A percentile compares a stretch with the other conserved stretches of the same genome.
phyloP scores from a whole-genome alignment of 768 basidiomycete species.

The Suillus variegatus region DNA sequence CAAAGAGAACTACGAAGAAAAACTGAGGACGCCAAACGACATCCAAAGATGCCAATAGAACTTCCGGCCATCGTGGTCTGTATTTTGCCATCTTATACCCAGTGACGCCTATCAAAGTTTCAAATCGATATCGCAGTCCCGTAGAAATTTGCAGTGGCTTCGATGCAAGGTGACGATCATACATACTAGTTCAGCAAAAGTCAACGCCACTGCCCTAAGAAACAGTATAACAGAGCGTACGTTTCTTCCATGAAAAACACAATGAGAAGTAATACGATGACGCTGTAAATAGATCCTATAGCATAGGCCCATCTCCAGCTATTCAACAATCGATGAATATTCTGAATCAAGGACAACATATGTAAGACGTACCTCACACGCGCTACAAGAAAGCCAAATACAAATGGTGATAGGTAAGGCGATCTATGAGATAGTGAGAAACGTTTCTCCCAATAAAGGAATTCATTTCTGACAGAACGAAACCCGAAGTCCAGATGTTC shows the following conservation, averaged over 20 bases:
- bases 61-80: conserved; percentile 42
- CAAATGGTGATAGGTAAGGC: conserved; percentile 32
- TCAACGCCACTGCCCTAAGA: neutral
- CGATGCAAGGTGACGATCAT: conserved; percentile 38
- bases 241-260: conserved; percentile 52
- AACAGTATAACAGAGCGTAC: conserved; percentile 22
- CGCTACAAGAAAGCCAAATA: conserved; percentile 30
- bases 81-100: conserved; percentile 47
- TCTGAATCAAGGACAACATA: neutral
- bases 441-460: conserved; percentile 29
- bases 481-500: conserved; percentile 55
- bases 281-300: conserved; percentile 49
- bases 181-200: conserved; percentile 37
- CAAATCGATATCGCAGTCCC: conserved; percentile 41
- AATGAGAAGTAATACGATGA: conserved; percentile 48
- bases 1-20: conserved; percentile 40
- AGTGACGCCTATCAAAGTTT: conserved; percentile 51
- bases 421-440: conserved; percentile 37
- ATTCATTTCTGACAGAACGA: conserved; percentile 48
- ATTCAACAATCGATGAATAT: neutral
- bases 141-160: conserved; percentile 19
- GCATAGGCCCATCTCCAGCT: conserved; percentile 56
- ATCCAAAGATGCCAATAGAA: conserved; percentile 33
- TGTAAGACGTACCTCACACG: conserved; percentile 22
- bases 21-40: conserved; percentile 54